Conservation (phyloP, 306 rosid genomes). For the Argentina anserina region DNA sequence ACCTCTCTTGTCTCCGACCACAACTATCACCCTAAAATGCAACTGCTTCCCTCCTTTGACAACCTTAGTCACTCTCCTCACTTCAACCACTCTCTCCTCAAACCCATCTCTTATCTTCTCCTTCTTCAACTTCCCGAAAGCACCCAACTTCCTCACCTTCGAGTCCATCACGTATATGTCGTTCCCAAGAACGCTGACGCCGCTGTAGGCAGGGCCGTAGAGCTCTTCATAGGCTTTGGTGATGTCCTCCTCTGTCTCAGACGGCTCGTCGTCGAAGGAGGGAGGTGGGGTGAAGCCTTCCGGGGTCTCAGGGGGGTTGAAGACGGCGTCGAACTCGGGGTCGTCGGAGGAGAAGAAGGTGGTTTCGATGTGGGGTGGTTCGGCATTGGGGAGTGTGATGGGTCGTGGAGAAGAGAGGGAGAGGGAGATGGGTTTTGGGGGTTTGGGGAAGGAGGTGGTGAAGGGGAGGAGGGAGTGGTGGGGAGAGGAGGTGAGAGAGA, state of each 20-base stretch:
- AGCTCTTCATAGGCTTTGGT: constrained; percentile 73
- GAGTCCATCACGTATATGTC: constrained; percentile 76
- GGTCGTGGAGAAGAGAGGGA: constrained; percentile 21
- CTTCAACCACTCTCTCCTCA: constrained; percentile 86
- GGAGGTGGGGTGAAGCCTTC: constrained; percentile 66
- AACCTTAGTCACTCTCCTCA: constrained; percentile 90
- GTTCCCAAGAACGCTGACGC: constrained; percentile 55
- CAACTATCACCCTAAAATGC: constrained; percentile 71
- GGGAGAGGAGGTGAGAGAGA: constrained; percentile 38
- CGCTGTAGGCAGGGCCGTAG: constrained; percentile 86
- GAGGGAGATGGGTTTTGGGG: constrained; percentile 23
- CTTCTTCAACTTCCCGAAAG: constrained; percentile 58
- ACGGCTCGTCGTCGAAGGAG: constrained; percentile 64
- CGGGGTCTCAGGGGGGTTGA: constrained; percentile 64
- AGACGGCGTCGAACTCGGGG: constrained; percentile 41
- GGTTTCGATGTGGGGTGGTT: constrained; percentile 50
- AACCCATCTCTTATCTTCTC: constrained; percentile 78
- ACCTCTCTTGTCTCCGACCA: constrained; percentile 94
- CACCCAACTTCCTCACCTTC: constrained; percentile 39
- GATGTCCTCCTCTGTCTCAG: constrained; percentile 69
- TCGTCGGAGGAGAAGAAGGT: constrained; percentile 51
- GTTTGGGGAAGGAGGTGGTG: constrained; percentile 33
- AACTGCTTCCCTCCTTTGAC: constrained; percentile 94
- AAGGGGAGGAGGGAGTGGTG: constrained; percentile 36
- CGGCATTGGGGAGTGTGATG: constrained; percentile 24